These are phyloP conservation scores for Pelargonium australe DNA, from an alignment of 441 rosid genomes.

Conservation along the genomic window DNA sequence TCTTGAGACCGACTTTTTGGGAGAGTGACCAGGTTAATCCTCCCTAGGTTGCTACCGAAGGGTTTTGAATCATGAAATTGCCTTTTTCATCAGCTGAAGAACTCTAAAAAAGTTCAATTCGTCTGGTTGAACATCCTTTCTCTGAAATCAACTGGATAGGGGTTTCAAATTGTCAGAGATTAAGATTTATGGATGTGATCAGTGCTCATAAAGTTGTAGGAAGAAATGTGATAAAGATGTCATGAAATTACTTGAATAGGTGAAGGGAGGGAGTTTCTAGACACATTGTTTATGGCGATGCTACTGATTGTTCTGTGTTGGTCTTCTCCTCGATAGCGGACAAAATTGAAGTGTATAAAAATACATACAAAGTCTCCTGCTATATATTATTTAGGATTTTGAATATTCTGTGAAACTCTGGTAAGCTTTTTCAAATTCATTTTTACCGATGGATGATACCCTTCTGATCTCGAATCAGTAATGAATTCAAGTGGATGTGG, in stretches of 20 bases:
- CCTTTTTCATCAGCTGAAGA: neutral
- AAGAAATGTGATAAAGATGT: too few species aligned
- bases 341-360: neutral
- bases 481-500: neutral
- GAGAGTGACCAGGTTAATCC: neutral
- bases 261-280: neutral
- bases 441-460: neutral
- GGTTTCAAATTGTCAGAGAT: neutral
- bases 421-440: neutral
- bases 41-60: neutral
- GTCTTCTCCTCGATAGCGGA: neutral
- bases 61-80: neutral
- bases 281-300: neutral
- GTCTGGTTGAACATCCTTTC: neutral
- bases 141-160: neutral
- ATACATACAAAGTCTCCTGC: neutral
- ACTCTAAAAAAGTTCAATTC: neutral
- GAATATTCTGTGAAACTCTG: constrained; percentile 1
- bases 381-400: neutral
- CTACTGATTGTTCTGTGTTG: neutral
- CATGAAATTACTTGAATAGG: neutral
- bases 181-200: neutral
- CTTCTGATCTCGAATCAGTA: neutral
- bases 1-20: neutral
- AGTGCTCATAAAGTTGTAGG: too few species aligned